phyloP scores from a whole-genome alignment of 345 rosid genomes.

The Hypericum androsaemum region DNA sequence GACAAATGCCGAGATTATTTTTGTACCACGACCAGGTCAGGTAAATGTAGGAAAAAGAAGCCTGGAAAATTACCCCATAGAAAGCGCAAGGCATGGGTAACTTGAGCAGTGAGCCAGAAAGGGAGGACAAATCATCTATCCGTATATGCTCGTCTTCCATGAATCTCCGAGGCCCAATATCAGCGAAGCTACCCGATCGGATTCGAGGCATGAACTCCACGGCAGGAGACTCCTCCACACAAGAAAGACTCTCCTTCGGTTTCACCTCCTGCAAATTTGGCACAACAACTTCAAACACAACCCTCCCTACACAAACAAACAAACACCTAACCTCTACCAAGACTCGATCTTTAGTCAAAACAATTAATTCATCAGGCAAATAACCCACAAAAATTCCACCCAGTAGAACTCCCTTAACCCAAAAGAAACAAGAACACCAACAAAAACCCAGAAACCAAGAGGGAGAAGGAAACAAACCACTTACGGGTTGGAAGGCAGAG shows the following conservation, averaged over 20 bases:
- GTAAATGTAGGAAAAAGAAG: slow-evolving; percentile 1
- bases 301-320: too few species aligned
- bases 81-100: slow-evolving; percentile 56
- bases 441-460: too few species aligned
- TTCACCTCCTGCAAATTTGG: slow-evolving; percentile 31
- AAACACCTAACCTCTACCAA: too few species aligned
- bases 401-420: neutral
- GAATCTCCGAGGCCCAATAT: slow-evolving; percentile 43
- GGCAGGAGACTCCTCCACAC: slow-evolving; percentile 16
- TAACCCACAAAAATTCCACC: neutral
- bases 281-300: neutral
- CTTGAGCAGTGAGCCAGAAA: slow-evolving; percentile 31
- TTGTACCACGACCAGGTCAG: too few species aligned
- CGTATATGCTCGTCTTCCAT: slow-evolving; percentile 68
- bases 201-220: slow-evolving; percentile 34
- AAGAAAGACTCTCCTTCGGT: slow-evolving; percentile 20
- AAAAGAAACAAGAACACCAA: slow-evolving; percentile 27
- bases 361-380: neutral
- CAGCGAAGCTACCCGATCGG: slow-evolving; percentile 58
- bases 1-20: too few species aligned
- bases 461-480: too few species aligned
- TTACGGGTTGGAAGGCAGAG: too few species aligned
- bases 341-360: neutral
- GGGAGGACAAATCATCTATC: slow-evolving; percentile 44
- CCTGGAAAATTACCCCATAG: slow-evolving; percentile 39